Base-by-base conservation (phyloP, 2,329 filamentous ascomycete genomes). In the Fusarium sulawesiense region DNA sequence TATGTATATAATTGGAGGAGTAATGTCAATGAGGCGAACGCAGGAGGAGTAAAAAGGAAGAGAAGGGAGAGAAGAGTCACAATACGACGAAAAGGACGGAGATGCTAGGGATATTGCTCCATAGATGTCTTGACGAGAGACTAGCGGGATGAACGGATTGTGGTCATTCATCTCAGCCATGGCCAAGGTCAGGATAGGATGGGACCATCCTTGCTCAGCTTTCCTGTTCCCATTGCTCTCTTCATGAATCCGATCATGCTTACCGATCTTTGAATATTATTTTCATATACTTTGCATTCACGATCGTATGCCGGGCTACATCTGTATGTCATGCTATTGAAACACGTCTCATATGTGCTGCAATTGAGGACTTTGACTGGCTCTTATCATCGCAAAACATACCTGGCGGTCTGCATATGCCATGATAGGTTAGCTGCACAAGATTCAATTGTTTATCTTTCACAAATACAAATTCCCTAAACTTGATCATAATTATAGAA, bases 61-160 rank as follows among this genome's bases (percentile, higher is more conserved):
- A 41, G 42, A 56, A 41, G 48, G 56, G 61, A 64, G 54, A 44
- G 49, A 9, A 66, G 62, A 66, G 30, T 50, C 44, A 54, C 30
- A 66, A 30, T 60, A 70, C 57, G 46, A 64, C 63, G 53, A 68
- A 34, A 55, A 53, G 42, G 53, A 60, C 56, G 64, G 67, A 68
- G 62, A 49, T 61, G 42, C 58, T 55, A 68, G 56, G 56, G 56
- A 68, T 34, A 48, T 32, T 42, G 32, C 27, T 34, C 49, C 49
- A 53, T 53, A 53, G 34, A 53, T 53, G 34, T 13, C 23, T 53
- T 53, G 49, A 53, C 47, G 46, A 66, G 51, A 55, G 54, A 61
- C 50, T 68, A 66, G 62, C 67, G 67, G 61, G 57, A 66, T 67
- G 56, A 64, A 67, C 56, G 65, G 66, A 69, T 69, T 54, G 57